These are phyloP conservation scores for Pezicula rhizophila DNA, from an alignment of 2,329 filamentous ascomycete species.

Conservation along the genomic window DNA sequence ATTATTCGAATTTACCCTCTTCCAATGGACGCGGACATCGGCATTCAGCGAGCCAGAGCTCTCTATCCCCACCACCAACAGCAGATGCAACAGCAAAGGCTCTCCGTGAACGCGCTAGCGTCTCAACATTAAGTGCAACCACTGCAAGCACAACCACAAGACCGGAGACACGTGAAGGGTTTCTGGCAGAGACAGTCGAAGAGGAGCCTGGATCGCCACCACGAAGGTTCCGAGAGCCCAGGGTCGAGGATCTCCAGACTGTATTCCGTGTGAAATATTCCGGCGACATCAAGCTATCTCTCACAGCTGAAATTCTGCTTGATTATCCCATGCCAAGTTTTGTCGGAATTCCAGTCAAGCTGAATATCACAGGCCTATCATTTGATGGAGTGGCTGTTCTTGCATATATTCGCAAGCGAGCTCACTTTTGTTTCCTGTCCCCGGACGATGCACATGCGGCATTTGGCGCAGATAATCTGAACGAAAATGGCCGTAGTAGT, in stretches of 20 bases:
- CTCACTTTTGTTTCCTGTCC: conserved; percentile 91
- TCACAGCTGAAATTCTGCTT: conserved; percentile 91
- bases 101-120: conserved; percentile 54
- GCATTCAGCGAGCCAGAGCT: conserved; percentile 24
- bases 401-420: conserved; percentile 80
- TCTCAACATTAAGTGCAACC: conserved; percentile 48
- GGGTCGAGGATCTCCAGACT: conserved; percentile 83
- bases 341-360: conserved; percentile 86
- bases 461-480: conserved; percentile 35
- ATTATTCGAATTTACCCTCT: conserved; percentile 20
- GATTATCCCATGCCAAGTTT: conserved; percentile 99
- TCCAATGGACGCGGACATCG: conserved; percentile 16
- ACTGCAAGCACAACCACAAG: conserved; percentile 49
- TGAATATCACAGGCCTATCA: conserved; percentile 89
- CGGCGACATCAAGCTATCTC: conserved; percentile 77
- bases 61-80: conserved; percentile 25
- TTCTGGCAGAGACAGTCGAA: conserved; percentile 23
- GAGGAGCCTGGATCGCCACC: conserved; percentile 32
- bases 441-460: conserved; percentile 82
- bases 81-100: conserved; percentile 34
- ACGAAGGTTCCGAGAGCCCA: conserved; percentile 61
- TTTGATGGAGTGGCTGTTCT: conserved; percentile 94
- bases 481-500: conserved; percentile 18
- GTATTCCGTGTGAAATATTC: conserved; percentile 87
- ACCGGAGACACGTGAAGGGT: conserved; percentile 50